Percentiles rank a stretch among this genome's conserved stretches.
phyloP scores from a whole-genome alignment of 805 yeast genomes.

The Lipomyces sp. region DNA sequence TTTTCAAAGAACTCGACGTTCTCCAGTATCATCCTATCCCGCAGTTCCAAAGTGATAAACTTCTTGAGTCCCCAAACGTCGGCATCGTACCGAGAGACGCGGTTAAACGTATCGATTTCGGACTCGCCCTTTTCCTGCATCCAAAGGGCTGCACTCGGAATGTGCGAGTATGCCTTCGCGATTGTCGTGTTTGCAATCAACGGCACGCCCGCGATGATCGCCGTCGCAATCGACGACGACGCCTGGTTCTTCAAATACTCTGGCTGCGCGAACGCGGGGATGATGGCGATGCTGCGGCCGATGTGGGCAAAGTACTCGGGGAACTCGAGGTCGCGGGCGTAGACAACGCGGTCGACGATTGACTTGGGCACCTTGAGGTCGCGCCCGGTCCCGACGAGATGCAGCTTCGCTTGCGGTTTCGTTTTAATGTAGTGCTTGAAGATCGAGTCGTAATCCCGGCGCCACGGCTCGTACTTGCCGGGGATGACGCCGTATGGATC shows the following conservation, averaged over 20 bases:
- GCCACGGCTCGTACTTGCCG: slow-evolving; percentile 29
- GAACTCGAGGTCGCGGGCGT: slow-evolving; percentile 13
- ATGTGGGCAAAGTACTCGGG: slow-evolving; percentile 15
- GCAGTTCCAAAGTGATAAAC: background rate
- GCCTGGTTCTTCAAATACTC: slow-evolving; percentile 21
- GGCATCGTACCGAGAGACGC: slow-evolving; percentile 10
- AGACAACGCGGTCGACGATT: slow-evolving; percentile 4
- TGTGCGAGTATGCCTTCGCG: slow-evolving; percentile 16
- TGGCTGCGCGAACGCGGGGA: slow-evolving; percentile 23
- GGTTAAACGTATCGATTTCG: slow-evolving; percentile 20
- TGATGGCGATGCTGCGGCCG: slow-evolving; percentile 12
- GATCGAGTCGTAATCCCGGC: slow-evolving; percentile 19
- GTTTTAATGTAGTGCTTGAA: slow-evolving; percentile 8
- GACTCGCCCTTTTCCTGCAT: slow-evolving; percentile 19
- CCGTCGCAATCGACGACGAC: slow-evolving; percentile 23
- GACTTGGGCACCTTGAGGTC: slow-evolving; percentile 9
- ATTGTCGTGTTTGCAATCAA: slow-evolving; percentile 15
- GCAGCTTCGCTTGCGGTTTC: slow-evolving; percentile 13
- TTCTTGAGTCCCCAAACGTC: slow-evolving; percentile 20
- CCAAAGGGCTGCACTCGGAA: slow-evolving; percentile 22
- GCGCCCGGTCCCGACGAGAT: slow-evolving; percentile 15
- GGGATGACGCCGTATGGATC: slow-evolving; percentile 19
- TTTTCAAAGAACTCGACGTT: background rate
- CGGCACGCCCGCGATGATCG: slow-evolving; percentile 20
- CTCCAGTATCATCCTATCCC: background rate